Evolutionary conservation across 805 yeast genomes (phyloP).

Genomic region (Metschnikowia matae): DNA sequence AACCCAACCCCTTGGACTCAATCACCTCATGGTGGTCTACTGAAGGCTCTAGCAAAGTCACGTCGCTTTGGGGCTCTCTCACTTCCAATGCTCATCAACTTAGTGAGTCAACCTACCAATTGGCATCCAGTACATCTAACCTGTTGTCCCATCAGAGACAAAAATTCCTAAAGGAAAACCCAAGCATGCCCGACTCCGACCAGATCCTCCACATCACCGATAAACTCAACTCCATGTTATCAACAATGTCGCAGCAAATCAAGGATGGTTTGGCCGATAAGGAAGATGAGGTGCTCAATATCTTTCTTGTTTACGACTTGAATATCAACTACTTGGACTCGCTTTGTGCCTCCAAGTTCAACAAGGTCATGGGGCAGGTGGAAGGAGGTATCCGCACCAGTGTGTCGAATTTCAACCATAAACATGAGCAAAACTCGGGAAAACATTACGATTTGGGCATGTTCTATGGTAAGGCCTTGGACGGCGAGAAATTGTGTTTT

Average conservation of each 20-base stretch:
- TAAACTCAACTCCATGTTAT: conserved; percentile 30
- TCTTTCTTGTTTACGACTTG: conserved; percentile 60
- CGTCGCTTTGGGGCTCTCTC: conserved; percentile 67
- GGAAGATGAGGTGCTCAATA: conserved; percentile 42
- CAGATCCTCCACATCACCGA: conserved; percentile 28
- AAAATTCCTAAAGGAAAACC: conserved; percentile 26
- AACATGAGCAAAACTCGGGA: conserved; percentile 19
- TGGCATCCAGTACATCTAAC: conserved; percentile 44
- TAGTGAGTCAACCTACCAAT: conserved; percentile 48
- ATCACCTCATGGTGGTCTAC: conserved; percentile 72
- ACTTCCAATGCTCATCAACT: conserved; percentile 45
- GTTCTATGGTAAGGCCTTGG: conserved; percentile 71
- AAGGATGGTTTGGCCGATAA: conserved; percentile 55
- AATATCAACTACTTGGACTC: conserved; percentile 44
- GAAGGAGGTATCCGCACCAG: conserved; percentile 70
- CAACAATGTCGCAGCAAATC: conserved; percentile 39
- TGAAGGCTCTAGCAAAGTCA: conserved; percentile 63
- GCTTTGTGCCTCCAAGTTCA: conserved; percentile 51
- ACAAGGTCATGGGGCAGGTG: conserved; percentile 65
- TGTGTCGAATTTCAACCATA: conserved; percentile 47
- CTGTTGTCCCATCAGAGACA: conserved; percentile 39
- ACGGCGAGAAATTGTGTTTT: conserved; percentile 82
- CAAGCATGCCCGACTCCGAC: conserved; percentile 21
- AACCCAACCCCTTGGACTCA: conserved; percentile 48
- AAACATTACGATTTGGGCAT: conserved; percentile 50